Base-by-base conservation (phyloP, 805 yeast genomes). In the Lipomyces lipofer region DNA sequence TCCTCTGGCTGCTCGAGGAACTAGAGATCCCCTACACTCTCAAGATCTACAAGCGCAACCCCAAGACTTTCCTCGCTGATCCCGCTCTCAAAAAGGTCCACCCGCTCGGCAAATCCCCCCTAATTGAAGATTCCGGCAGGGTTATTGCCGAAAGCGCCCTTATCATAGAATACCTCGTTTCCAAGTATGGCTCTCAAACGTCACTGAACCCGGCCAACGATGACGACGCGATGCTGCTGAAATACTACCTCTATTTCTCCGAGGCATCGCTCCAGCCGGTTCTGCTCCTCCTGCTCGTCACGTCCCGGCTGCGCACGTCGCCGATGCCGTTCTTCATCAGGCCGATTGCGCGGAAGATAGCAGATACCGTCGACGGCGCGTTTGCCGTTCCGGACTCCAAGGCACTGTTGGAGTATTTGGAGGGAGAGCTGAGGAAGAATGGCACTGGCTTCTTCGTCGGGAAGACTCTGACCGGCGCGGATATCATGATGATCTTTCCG, bases 1-100 rank as follows among this genome's bases (percentile, higher is more conserved):
- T 84, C 8, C 64, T 80, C 28, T 85, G 88, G 86, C 69, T 82
- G 44, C 70, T 86, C n/a, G 88, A 84, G 56, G 78, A 82, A 47
- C 70, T 86, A 12, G 73, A 73, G 10, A 64, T 84, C 5, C 79
- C 78, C 24, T 85, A 82, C 63, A 79, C 78, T 12, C 68, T 83
- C 17, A 77, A 80, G 58, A 64, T 77, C 2, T 83, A 80, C 67
- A 68, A 76, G 52, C 75, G 90, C 47, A 72, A 78, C 57, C 71
- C 74, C 1, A 69, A 71, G 7, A 72, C 74, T 17, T 74, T 74
- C 68, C 69, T 79, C 39, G 82, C 83, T 1, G 81, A 80, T 6
- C 70, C 71, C 1, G 81, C 72, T 33, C 67, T 84, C 36, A 73
- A 73, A 54, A 71, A 77, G 36, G 70, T 83, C 9, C 86, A 82